Evolutionary conservation across 345 rosid species (phyloP).

Genomic region (Populus ilicifolia): DNA sequence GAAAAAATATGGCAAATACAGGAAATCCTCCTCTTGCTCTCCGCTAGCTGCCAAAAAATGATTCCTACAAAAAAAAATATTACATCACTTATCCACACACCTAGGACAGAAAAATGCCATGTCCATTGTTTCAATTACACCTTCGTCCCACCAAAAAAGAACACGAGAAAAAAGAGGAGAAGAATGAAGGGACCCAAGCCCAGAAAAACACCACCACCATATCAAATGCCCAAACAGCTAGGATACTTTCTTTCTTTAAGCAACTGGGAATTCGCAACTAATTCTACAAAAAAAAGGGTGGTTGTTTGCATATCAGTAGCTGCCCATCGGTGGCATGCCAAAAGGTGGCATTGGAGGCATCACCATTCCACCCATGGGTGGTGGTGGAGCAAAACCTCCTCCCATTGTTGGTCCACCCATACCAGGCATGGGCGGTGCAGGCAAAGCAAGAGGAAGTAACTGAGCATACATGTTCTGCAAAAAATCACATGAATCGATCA

Average conservation of each 20-base stretch:
- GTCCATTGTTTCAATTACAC: slow-evolving; percentile 30
- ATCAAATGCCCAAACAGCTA: slow-evolving; percentile 11
- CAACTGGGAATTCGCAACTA: slow-evolving; percentile 12
- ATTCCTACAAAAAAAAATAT: slow-evolving; percentile 33
- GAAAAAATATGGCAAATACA: slow-evolving; percentile 29
- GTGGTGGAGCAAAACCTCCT: slow-evolving; percentile 25
- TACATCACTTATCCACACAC: slow-evolving; percentile 43
- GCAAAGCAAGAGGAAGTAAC: slow-evolving; percentile 29
- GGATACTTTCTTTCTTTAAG: background rate
- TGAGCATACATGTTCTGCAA: slow-evolving; percentile 32
- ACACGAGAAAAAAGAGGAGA: background rate
- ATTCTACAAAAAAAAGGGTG: slow-evolving; percentile 11
- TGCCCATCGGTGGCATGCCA: slow-evolving; percentile 31
- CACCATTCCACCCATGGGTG: slow-evolving; percentile 27
- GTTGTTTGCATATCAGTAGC: slow-evolving; percentile 12
- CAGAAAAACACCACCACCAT: slow-evolving; percentile 18
- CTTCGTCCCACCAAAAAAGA: slow-evolving; percentile 19
- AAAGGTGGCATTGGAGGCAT: slow-evolving; percentile 32
- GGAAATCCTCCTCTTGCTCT: slow-evolving; percentile 33
- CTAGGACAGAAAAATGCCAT: slow-evolving; percentile 14
- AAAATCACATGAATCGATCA: background rate
- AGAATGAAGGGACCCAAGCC: slow-evolving; percentile 17
- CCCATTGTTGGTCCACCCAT: slow-evolving; percentile 29
- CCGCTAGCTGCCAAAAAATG: slow-evolving; percentile 32
- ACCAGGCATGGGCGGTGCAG: slow-evolving; percentile 29